These are phyloP conservation scores for Trichopus zeylanicus DNA, from an alignment of 116 monocot species.

Conservation along the genomic window DNA sequence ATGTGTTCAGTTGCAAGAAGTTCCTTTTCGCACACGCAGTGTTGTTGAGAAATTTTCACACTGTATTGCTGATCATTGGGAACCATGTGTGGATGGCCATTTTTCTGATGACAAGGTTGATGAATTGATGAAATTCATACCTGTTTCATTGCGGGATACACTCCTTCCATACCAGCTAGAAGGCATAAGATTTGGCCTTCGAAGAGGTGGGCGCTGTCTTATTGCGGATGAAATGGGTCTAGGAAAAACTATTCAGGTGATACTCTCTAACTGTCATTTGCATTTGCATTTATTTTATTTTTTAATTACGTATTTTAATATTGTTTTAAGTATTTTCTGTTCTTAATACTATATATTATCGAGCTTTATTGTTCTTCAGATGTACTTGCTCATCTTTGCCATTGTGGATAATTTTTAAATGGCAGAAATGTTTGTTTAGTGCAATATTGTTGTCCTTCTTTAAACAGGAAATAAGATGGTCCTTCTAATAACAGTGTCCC, in stretches of 20 bases:
- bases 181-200: slow-evolving; percentile 74
- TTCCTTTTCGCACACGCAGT: slow-evolving; percentile 59
- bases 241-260: slow-evolving; percentile 92
- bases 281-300: neutral
- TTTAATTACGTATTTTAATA: neutral
- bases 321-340: neutral
- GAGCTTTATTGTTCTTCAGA: too few species aligned
- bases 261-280: neutral
- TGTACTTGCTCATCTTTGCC: neutral
- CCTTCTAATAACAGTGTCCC: neutral
- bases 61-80: slow-evolving; percentile 30
- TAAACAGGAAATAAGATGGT: neutral
- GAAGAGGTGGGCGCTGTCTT: slow-evolving; percentile 81
- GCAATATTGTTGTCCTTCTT: neutral
- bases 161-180: slow-evolving; percentile 92
- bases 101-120: slow-evolving; percentile 60
- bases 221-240: slow-evolving; percentile 99
- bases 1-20: slow-evolving; percentile 46
- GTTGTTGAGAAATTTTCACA: slow-evolving; percentile 56
- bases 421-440: too few species aligned
- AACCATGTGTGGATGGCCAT: slow-evolving; percentile 49
- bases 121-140: slow-evolving; percentile 45
- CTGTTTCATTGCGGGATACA: slow-evolving; percentile 33
- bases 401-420: too few species aligned
- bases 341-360: neutral